Base-by-base conservation (phyloP, 768 basidiomycete species). In the Mycena olivaceomarginata region DNA sequence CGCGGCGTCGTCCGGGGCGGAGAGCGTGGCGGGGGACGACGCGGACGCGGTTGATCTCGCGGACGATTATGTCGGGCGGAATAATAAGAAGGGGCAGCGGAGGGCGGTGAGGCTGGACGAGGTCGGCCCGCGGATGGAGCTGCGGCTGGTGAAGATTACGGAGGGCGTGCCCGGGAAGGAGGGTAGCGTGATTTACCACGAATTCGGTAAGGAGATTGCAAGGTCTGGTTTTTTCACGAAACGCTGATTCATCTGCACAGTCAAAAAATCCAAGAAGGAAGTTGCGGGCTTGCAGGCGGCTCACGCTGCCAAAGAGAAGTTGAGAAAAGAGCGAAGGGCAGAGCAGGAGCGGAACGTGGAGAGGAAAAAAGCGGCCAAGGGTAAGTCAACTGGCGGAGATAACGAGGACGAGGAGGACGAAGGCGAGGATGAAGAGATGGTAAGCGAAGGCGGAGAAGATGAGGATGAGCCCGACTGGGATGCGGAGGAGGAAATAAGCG, bases 141-240 rank as follows among this genome's bases (percentile, higher is more conserved):
- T 99, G 80, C 91, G 92, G 78, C 86, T 99, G 80, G 92, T 99
- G 80, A 99, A 99, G 89, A 97, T 99, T 74, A 92, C 94, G 20
- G 98, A 99, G 84, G 98, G 98, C 31, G 88, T 96, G 20, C 97
- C 98, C 6, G 98, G 98, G 16, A 98, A 94, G 81, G 97, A 98
- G 85, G 97, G 98, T 8, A 92, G 91, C 78, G 96, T 99, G 2
- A 94, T 99, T 53, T 98, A 95, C 88, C 98, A 99, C 83, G 94
- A 96, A 86, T 95, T 98, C 81, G 95, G 98, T 97, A 81, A 80
- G 95, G 89, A 4, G 46, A 57, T 22, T 41, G 39, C 64, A 77
- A 64, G 11, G 22, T 57, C 56, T 22, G n/a, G 11, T 57, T 57
- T 41, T 70, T 43, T 31, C 65, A 46, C 76, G 75, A 39, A 59